phyloP scores from a whole-genome alignment of 371 early-diverging fungal genomes.

The Vairimorpha ceranae region DNA sequence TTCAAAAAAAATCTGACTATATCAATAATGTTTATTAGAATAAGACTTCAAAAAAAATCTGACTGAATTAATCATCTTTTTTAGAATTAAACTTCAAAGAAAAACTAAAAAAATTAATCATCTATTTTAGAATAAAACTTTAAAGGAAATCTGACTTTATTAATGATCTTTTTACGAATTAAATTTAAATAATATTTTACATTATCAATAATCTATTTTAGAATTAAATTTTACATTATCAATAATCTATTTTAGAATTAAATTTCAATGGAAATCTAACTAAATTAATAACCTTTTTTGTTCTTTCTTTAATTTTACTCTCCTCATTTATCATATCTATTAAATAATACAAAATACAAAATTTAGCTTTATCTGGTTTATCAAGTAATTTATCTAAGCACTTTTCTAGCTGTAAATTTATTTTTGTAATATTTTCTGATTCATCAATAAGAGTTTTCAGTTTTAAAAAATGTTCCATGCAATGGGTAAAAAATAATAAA shows the following conservation, averaged over 20 bases:
- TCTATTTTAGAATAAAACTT: neutral
- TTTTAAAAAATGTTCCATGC: neutral
- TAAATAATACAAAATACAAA: neutral
- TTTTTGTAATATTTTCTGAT: neutral
- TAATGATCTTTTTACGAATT: too few species aligned
- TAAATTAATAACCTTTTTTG: constrained; percentile 14
- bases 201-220: too few species aligned
- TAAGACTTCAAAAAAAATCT: too few species aligned
- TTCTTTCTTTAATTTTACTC: neutral
- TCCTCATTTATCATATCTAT: neutral
- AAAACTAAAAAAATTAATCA: neutral
- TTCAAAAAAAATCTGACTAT: too few species aligned
- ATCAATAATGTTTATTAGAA: too few species aligned
- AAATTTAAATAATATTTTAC: too few species aligned
- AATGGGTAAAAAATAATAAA: constrained; percentile 1
- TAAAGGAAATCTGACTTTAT: too few species aligned
- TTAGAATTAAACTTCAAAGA: neutral
- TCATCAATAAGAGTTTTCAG: neutral
- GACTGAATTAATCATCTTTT: too few species aligned
- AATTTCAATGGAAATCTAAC: constrained; percentile 40
- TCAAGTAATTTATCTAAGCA: neutral
- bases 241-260: neutral
- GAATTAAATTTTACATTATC: neutral
- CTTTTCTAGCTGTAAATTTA: neutral
- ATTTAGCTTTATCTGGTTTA: neutral